These are phyloP conservation scores for Pelargonium cotyledonis DNA, from an alignment of 441 rosid genomes.

Conservation along the genomic window DNA sequence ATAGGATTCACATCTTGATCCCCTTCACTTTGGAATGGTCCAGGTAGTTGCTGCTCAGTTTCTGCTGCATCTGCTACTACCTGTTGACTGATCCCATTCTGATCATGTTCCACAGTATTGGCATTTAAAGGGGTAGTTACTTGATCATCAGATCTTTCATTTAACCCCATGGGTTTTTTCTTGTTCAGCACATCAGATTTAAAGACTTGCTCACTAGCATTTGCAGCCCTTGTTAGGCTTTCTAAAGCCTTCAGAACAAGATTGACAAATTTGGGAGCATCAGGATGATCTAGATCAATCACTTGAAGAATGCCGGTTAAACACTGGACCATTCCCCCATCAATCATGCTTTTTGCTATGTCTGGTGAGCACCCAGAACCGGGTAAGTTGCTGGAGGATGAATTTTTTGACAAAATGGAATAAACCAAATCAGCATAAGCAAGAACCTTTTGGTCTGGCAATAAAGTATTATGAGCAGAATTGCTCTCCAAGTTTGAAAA, in stretches of 20 bases:
- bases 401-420: constrained; percentile 83
- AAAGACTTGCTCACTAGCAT: constrained; percentile 67
- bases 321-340: constrained; percentile 81
- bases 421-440: constrained; percentile 71
- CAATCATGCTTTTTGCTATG: constrained; percentile 95
- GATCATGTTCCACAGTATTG: constrained; percentile 44
- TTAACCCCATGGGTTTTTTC: constrained; percentile 48
- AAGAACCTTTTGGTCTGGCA: constrained; percentile 75
- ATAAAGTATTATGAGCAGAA: constrained; percentile 44
- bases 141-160: constrained; percentile 48
- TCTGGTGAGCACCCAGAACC: constrained; percentile 90
- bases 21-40: constrained; percentile 43
- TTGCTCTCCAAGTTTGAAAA: constrained; percentile 62
- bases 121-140: constrained; percentile 33
- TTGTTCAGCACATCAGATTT: constrained; percentile 63
- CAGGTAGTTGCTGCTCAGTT: constrained; percentile 42
- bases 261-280: constrained; percentile 84
- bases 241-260: constrained; percentile 86
- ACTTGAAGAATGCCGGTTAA: constrained; percentile 74
- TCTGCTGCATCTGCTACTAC: constrained; percentile 44
- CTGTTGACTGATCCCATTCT: constrained; percentile 39
- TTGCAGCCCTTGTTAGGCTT: constrained; percentile 89
- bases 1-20: constrained; percentile 38
- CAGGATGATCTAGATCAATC: constrained; percentile 94
- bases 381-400: constrained; percentile 72